Evolutionary conservation across 2,329 filamentous ascomycete genomes (phyloP).

Genomic region (Colletotrichum orbiculare): DNA sequence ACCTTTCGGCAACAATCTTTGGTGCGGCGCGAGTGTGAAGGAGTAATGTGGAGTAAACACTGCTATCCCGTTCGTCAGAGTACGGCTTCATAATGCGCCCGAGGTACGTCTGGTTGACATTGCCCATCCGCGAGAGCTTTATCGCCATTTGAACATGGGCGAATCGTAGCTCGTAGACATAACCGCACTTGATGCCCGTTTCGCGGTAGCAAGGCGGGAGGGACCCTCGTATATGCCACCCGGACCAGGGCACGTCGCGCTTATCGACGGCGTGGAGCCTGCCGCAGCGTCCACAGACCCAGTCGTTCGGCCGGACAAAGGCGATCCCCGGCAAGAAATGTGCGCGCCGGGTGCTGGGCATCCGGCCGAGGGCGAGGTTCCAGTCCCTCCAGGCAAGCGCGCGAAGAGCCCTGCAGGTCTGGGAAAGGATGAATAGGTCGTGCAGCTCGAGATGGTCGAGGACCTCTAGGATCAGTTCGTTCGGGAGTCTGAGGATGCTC

Average conservation of each 20-base stretch:
- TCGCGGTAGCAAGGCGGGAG: background rate
- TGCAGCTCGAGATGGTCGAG: background rate
- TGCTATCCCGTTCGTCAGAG: background rate
- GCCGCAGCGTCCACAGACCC: background rate
- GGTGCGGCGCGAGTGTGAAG: background rate
- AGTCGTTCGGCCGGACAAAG: background rate
- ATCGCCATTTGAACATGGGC: background rate
- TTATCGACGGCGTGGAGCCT: background rate
- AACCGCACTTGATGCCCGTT: background rate
- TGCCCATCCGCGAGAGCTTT: background rate
- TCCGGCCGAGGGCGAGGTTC: background rate
- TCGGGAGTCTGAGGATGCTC: background rate
- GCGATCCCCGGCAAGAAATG: background rate
- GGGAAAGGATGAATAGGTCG: background rate
- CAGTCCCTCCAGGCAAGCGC: background rate
- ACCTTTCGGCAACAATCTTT: background rate
- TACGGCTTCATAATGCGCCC: background rate
- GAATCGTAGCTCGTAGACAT: background rate
- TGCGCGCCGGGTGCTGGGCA: background rate
- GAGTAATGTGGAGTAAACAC: background rate
- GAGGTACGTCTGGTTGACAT: background rate
- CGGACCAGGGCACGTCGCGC: background rate
- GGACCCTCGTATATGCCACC: too few relatives aligned
- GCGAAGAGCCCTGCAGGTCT: conserved; percentile 2
- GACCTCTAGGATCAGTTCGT: background rate